These are phyloP conservation scores for Phytophthora pluvialis DNA, from an alignment of 352 stramenopile genomes.

Conservation along the genomic window DNA sequence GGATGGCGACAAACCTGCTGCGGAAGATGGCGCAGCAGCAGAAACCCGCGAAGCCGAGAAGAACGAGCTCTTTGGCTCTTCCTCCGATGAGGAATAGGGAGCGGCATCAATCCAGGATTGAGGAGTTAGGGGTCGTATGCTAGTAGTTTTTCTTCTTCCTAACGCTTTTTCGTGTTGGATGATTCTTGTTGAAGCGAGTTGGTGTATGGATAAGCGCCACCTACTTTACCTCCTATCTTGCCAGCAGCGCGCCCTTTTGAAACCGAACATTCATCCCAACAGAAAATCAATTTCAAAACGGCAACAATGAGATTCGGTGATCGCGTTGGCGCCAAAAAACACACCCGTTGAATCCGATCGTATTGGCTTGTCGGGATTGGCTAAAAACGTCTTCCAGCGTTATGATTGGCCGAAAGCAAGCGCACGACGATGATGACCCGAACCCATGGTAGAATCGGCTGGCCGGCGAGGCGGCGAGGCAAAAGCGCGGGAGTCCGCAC, in stretches of 20 bases:
- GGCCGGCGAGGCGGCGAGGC: constrained; percentile 4
- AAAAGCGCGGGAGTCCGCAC: constrained; percentile 35
- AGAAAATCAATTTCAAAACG: constrained; percentile 19
- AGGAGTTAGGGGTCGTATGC: constrained; percentile 3
- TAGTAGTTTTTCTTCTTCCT: constrained; percentile 12
- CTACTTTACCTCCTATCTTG: neutral
- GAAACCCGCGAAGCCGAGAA: constrained; percentile 67
- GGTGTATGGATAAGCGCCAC: too few species aligned
- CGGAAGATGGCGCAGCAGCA: constrained; percentile 20
- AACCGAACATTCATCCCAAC: constrained; percentile 5
- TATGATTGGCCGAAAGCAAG: constrained; percentile 20
- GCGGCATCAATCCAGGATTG: neutral
- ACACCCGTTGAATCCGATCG: constrained; percentile 10
- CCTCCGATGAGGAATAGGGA: constrained; percentile 79
- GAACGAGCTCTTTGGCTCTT: constrained; percentile 87
- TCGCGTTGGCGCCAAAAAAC: constrained; percentile 29
- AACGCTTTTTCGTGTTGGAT: too few species aligned
- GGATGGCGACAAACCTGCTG: constrained; percentile 20
- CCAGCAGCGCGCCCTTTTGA: constrained; percentile 1
- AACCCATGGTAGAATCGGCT: constrained; percentile 23
- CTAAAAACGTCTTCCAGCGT: neutral
- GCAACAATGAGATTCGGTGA: constrained; percentile 7
- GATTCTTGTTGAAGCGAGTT: constrained; percentile 2
- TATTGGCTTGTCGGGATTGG: constrained; percentile 2
- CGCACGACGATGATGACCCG: constrained; percentile 8